phyloP scores from a whole-genome alignment of 2,329 filamentous ascomycete species.

The Epichloe glyceriae region DNA sequence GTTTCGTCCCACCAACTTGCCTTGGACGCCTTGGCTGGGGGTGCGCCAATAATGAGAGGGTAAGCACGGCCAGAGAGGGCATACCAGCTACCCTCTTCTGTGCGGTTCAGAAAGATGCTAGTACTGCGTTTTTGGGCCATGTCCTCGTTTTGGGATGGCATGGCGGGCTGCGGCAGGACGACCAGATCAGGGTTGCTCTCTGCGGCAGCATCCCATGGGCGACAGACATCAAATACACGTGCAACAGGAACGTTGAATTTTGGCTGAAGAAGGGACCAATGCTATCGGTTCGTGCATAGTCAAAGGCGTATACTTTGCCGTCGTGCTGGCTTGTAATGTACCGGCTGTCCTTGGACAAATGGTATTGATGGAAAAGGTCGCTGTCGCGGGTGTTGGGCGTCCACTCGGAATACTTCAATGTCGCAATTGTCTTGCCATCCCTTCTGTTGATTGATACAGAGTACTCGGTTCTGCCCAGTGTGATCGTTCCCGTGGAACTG shows the following conservation, averaged over 20 bases:
- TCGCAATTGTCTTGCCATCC: constrained; percentile 67
- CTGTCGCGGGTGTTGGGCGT: constrained; percentile 80
- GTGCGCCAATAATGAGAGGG: constrained; percentile 65
- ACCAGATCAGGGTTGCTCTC: constrained; percentile 65
- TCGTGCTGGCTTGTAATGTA: constrained; percentile 84
- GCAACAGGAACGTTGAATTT: constrained; percentile 65
- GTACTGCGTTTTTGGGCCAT: constrained; percentile 40
- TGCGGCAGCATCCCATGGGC: constrained; percentile 49
- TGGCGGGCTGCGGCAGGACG: constrained; percentile 71
- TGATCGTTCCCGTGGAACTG: constrained; percentile 65
- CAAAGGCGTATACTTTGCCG: constrained; percentile 70
- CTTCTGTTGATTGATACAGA: constrained; percentile 71
- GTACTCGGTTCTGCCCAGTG: constrained; percentile 79
- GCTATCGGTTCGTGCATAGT: constrained; percentile 43
- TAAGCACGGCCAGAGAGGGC: constrained; percentile 80
- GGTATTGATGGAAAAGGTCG: constrained; percentile 77
- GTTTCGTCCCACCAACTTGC: constrained; percentile 35
- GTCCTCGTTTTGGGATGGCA: constrained; percentile 40
- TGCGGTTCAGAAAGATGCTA: constrained; percentile 77
- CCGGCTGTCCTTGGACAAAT: constrained; percentile 65
- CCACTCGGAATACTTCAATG: constrained; percentile 90
- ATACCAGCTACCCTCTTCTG: constrained; percentile 80
- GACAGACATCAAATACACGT: constrained; percentile 77
- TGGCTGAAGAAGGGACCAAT: constrained; percentile 50
- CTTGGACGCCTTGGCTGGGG: constrained; percentile 30